Percentiles rank a stretch among this genome's conserved stretches.
These are phyloP conservation scores for Asterophora lycoperdoides DNA, from an alignment of 768 basidiomycete genomes.

Conservation along the genomic window DNA sequence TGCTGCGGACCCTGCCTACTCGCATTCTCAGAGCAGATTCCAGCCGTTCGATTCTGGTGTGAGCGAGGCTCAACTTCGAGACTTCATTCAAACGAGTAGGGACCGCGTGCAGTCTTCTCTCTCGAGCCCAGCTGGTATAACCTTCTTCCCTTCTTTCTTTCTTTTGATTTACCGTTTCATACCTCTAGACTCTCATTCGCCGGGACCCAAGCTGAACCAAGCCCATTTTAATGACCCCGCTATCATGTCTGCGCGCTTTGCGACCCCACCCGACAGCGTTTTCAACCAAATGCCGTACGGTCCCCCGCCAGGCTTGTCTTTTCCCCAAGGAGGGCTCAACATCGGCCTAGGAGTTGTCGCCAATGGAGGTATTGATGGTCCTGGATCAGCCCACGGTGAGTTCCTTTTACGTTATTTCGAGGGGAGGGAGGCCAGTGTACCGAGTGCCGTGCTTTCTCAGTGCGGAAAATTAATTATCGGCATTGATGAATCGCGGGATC, in stretches of 20 bases:
- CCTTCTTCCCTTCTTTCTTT: slow-evolving; percentile 21
- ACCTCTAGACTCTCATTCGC: slow-evolving; percentile 11
- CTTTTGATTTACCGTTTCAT: slow-evolving; percentile 2
- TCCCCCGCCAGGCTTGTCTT: slow-evolving; percentile 67
- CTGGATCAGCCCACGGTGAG: slow-evolving; percentile 62
- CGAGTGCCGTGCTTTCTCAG: slow-evolving; percentile 86
- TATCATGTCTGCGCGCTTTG: slow-evolving; percentile 73
- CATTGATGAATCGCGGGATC: slow-evolving; percentile 51
- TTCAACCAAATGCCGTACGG: slow-evolving; percentile 40
- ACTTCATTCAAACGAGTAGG: slow-evolving; percentile 69
- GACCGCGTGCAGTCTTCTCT: slow-evolving; percentile 41
- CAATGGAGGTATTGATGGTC: slow-evolving; percentile 25
- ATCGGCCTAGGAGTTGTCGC: slow-evolving; percentile 23
- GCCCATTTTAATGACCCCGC: slow-evolving; percentile 71
- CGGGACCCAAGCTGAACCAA: slow-evolving; percentile 18
- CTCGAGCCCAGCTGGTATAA: slow-evolving; percentile 15
- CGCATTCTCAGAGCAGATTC: slow-evolving; percentile 41
- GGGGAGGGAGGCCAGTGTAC: slow-evolving; percentile 88
- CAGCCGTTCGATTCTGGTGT: slow-evolving; percentile 54
- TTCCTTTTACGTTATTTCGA: slow-evolving; percentile 44
- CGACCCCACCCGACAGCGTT: slow-evolving; percentile 33
- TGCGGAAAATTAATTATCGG: slow-evolving; percentile 76
- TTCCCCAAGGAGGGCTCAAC: slow-evolving; percentile 29
- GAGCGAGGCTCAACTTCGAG: slow-evolving; percentile 74
- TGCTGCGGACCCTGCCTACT: slow-evolving; percentile 36